Conservation (phyloP, 2,329 filamentous ascomycete species). For the Fusarium fujikuroi region DNA sequence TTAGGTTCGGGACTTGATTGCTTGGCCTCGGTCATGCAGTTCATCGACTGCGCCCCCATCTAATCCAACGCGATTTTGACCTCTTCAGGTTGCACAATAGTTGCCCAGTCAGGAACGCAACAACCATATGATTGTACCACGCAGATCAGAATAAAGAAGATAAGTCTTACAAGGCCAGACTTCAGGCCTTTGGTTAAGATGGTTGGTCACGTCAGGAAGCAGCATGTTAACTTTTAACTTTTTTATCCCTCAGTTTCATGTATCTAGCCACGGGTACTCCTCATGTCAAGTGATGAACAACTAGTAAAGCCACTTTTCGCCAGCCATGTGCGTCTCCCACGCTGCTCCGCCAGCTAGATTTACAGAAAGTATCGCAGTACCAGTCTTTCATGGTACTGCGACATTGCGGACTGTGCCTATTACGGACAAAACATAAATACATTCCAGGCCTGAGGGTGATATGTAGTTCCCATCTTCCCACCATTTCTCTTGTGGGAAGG, state of each 20-base stretch:
- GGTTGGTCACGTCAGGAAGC: background rate
- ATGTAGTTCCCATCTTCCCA: conserved; percentile 38
- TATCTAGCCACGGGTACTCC: conserved; percentile 36
- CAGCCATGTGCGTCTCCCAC: conserved; percentile 28
- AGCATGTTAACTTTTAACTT: conserved; percentile 43
- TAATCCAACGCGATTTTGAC: conserved; percentile 22
- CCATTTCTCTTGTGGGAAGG: conserved; percentile 14
- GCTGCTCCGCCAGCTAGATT: conserved; percentile 40
- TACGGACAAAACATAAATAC: conserved; percentile 27
- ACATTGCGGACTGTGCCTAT: conserved; percentile 32
- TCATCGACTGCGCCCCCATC: conserved; percentile 1
- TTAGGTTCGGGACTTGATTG: conserved; percentile 1
- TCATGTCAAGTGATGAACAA: conserved; percentile 41
- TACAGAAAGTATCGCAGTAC: conserved; percentile 43
- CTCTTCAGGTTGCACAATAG: conserved; percentile 25
- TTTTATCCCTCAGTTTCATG: conserved; percentile 46
- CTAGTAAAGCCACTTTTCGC: conserved; percentile 33
- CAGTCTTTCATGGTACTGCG: conserved; percentile 40
- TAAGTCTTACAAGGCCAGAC: background rate
- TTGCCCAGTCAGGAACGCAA: conserved; percentile 33
- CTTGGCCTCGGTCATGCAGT: conserved; percentile 4
- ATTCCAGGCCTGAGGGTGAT: conserved; percentile 39
- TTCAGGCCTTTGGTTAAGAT: background rate
- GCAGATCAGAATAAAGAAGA: conserved; percentile 22
- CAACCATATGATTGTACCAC: conserved; percentile 17